phyloP scores from a whole-genome alignment of 2,329 filamentous ascomycete species.

The Beauveria caledonica region DNA sequence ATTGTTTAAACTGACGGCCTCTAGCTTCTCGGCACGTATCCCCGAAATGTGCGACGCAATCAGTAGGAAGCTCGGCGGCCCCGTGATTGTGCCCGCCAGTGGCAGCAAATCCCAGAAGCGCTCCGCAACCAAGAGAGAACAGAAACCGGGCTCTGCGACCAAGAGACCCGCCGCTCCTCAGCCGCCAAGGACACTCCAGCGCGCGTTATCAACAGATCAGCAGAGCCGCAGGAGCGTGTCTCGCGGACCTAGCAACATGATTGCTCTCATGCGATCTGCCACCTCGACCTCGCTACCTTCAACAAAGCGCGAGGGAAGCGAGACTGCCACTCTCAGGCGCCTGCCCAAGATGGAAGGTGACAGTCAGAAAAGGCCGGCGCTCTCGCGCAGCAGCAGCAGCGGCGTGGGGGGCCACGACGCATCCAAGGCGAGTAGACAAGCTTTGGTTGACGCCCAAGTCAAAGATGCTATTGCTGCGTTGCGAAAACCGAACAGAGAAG shows the following conservation, averaged over 20 bases:
- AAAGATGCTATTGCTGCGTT: constrained; percentile 65
- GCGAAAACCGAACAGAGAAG: constrained; percentile 66
- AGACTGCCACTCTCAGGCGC: constrained; percentile 43
- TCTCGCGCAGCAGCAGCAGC: constrained; percentile 35
- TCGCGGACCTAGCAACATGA: constrained; percentile 47
- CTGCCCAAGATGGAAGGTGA: constrained; percentile 36
- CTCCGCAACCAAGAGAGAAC: constrained; percentile 32
- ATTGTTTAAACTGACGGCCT: constrained; percentile 24
- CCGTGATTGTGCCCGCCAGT: constrained; percentile 47
- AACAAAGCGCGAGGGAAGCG: constrained; percentile 62
- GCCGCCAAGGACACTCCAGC: constrained; percentile 47
- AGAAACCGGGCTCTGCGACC: constrained; percentile 43
- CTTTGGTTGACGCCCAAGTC: constrained; percentile 59
- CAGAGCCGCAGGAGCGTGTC: constrained; percentile 45
- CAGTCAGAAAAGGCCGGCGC: constrained; percentile 27
- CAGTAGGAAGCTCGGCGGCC: constrained; percentile 69
- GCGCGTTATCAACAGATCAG: constrained; percentile 53
- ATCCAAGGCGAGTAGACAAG: constrained; percentile 55
- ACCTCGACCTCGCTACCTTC: constrained; percentile 52
- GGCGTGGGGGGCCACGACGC: constrained; percentile 45
- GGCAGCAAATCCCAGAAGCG: constrained; percentile 42
- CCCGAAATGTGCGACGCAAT: constrained; percentile 62
- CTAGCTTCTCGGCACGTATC: constrained; percentile 65
- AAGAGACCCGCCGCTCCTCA: constrained; percentile 38
- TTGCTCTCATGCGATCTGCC: constrained; percentile 60